A percentile compares a stretch with the other conserved stretches of the same genome.
Evolutionary conservation across 2,329 filamentous ascomycete genomes (phyloP).

Genomic region (Tolypocladium capitatum): DNA sequence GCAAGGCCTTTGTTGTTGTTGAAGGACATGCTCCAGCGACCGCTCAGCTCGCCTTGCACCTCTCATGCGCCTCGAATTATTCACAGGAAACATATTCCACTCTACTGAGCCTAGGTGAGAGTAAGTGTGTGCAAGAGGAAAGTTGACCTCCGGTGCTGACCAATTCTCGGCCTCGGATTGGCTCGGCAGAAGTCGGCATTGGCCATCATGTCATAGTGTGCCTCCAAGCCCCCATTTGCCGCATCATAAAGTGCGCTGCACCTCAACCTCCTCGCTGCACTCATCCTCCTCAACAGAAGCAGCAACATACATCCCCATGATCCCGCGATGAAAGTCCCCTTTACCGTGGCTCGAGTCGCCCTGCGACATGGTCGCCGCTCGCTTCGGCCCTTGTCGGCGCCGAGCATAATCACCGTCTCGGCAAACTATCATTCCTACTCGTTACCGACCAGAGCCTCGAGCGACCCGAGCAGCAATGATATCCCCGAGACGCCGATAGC

Average conservation of each 20-base stretch:
- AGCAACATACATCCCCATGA: constrained; percentile 2
- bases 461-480: constrained; percentile 27
- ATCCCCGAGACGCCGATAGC: constrained; percentile 34
- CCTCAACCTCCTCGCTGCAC: neutral
- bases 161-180: constrained; percentile 22
- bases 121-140: neutral
- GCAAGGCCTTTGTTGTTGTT: neutral
- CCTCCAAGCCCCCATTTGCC: constrained; percentile 13
- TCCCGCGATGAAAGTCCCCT: constrained; percentile 12
- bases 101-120: neutral
- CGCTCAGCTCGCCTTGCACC: neutral
- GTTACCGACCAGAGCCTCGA: constrained; percentile 28
- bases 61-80: neutral
- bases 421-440: constrained; percentile 43
- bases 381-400: constrained; percentile 28
- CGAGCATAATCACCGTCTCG: constrained; percentile 14
- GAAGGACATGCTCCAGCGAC: neutral
- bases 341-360: constrained; percentile 26
- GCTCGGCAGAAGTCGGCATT: constrained; percentile 19
- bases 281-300: neutral
- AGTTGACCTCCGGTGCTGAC: constrained; percentile 9
- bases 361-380: constrained; percentile 25
- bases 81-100: too few relatives aligned
- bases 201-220: constrained; percentile 7
- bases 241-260: constrained; percentile 2